Percentiles rank a stretch among this genome's conserved stretches.
Conservation (phyloP, 257 asterid genomes). For the Solanum infundibuliforme region DNA sequence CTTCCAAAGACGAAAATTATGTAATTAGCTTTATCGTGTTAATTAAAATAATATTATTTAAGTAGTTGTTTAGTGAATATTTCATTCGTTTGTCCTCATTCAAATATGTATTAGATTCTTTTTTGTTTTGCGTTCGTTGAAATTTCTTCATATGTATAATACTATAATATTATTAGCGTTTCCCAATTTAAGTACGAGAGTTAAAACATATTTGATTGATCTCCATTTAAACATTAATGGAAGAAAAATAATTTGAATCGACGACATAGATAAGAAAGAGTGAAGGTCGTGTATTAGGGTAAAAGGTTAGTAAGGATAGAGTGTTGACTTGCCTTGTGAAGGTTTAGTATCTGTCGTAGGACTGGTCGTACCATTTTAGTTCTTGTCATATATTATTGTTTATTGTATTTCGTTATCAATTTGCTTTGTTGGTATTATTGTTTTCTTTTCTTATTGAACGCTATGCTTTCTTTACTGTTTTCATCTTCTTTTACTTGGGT, state of each 20-base stretch:
- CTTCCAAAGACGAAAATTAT: conserved; percentile 2
- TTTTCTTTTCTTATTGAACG: not conserved
- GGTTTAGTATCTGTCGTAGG: not conserved
- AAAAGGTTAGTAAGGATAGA: no score
- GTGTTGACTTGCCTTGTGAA: not conserved
- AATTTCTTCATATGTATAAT: not conserved
- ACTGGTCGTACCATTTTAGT: not conserved
- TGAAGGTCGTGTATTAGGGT: not conserved
- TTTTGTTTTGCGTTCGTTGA: not conserved
- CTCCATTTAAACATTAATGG: not conserved
- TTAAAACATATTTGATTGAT: not conserved
- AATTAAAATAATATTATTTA: conserved; percentile 14
- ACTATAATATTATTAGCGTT: not conserved
- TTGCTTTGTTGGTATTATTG: not conserved
- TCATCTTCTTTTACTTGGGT: no score
- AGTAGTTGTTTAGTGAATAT: conserved; percentile 23
- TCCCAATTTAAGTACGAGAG: not conserved
- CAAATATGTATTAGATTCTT: conserved; percentile 33
- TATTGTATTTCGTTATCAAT: no score
- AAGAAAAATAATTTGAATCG: not conserved
- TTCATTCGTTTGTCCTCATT: conserved; percentile 37
- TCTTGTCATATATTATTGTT: not conserved
- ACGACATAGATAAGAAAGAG: no score
- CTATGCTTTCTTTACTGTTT: no score
- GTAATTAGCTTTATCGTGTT: conserved; percentile 17